Evolutionary conservation across 805 yeast genomes (phyloP).

Genomic region (Ogataea ganodermae): DNA sequence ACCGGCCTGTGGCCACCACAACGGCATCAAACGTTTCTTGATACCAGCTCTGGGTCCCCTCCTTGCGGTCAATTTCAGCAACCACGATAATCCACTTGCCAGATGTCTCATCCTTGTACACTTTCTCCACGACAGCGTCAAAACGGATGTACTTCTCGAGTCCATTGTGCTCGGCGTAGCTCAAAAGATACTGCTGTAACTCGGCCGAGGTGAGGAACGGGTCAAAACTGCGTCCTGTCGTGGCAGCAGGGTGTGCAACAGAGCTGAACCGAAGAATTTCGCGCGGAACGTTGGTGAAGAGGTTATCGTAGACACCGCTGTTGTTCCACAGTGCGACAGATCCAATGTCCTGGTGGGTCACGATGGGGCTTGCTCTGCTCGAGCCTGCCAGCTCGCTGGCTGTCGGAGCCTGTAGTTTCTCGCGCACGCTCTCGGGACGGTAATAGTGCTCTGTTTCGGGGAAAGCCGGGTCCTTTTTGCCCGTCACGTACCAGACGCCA

Average conservation of each 20-base stretch:
- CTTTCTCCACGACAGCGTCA: conserved; percentile 45
- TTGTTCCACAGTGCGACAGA: conserved; percentile 38
- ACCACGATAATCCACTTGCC: conserved; percentile 39
- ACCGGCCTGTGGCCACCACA: conserved; percentile 63
- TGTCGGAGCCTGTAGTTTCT: conserved; percentile 23
- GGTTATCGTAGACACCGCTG: conserved; percentile 58
- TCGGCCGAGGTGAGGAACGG: conserved; percentile 57
- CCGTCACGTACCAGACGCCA: conserved; percentile 70
- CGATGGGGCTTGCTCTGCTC: conserved; percentile 37
- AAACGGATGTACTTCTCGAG: conserved; percentile 43
- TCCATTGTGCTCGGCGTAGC: conserved; percentile 43
- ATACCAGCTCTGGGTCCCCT: conserved; percentile 37
- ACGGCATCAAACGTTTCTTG: conserved; percentile 59
- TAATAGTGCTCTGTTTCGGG: conserved; percentile 6
- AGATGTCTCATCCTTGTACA: conserved; percentile 18
- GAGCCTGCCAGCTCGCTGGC: conserved; percentile 22
- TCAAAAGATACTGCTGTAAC: conserved; percentile 57
- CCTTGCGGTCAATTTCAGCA: conserved; percentile 8
- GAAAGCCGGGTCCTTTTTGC: conserved; percentile 28
- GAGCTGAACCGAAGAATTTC: conserved; percentile 64
- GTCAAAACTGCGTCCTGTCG: conserved; percentile 17
- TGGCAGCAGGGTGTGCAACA: conserved; percentile 47
- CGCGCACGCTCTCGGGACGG: conserved; percentile 9
- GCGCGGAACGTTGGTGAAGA: conserved; percentile 70
- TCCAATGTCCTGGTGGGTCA: conserved; percentile 29